phyloP scores from a whole-genome alignment of 2,329 filamentous ascomycete species.

The Trichoderma atrobrunneum region DNA sequence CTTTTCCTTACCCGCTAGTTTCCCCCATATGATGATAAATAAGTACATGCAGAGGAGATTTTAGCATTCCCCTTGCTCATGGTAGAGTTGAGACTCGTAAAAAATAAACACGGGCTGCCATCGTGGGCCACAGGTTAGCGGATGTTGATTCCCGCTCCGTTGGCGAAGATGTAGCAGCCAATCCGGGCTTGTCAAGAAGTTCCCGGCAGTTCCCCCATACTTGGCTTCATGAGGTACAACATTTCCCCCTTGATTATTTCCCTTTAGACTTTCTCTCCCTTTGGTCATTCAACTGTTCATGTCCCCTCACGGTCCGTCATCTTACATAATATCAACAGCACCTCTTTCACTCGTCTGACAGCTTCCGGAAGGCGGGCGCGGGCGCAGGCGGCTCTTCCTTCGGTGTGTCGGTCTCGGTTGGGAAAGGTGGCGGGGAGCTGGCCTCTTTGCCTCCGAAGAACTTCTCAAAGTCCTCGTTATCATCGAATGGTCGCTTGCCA shows the following conservation, averaged over 20 bases:
- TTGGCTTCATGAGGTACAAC: not conserved
- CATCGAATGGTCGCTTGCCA: conserved; percentile 79
- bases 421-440: conserved; percentile 58
- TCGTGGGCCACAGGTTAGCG: not conserved
- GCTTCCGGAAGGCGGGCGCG: conserved; percentile 38
- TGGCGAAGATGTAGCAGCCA: conserved; percentile 5
- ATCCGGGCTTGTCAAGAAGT: conserved; percentile 11
- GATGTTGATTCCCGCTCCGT: not conserved
- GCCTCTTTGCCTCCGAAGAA: conserved; percentile 71
- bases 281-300: not conserved
- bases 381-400: conserved; percentile 36
- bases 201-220: conserved; percentile 13
- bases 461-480: conserved; percentile 84
- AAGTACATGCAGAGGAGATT: conserved; percentile 17
- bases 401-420: conserved; percentile 42
- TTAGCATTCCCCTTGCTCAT: conserved; percentile 6
- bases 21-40: conserved; percentile 13
- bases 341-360: conserved; percentile 24
- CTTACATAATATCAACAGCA: not conserved
- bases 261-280: not conserved
- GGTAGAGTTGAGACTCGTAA: conserved; percentile 23
- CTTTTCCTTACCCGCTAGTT: not conserved
- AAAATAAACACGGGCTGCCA: conserved; percentile 4
- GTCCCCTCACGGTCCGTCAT: not conserved
- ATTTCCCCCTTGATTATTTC: not conserved